phyloP scores from a whole-genome alignment of 108 stramenopile genomes.

The Skeletonema potamos region DNA sequence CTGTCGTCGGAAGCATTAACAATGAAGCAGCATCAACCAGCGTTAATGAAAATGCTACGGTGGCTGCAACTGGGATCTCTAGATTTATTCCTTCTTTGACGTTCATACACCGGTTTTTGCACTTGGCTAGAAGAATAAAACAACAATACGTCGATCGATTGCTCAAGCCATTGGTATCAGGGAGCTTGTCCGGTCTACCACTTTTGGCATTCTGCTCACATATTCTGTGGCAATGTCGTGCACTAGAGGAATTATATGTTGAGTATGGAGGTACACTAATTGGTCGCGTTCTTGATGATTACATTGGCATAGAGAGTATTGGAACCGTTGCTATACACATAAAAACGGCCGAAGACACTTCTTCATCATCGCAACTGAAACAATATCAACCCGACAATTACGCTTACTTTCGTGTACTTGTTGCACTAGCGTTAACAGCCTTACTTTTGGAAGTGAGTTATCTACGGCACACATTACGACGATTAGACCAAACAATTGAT shows the following conservation, averaged over 20 bases:
- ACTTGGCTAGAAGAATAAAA: not conserved
- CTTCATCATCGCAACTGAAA: not conserved
- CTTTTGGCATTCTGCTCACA: conserved; percentile 55
- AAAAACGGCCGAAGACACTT: not conserved
- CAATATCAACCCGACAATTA: not conserved
- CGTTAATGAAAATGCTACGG: not conserved
- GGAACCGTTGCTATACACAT: conserved; percentile 7
- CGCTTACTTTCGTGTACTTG: conserved; percentile 32
- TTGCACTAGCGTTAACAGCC: conserved; percentile 27
- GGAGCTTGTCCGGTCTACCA: conserved; percentile 51
- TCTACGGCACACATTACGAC: conserved; percentile 8
- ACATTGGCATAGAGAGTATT: not conserved
- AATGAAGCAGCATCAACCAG: not conserved
- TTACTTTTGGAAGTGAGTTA: conserved; percentile 28
- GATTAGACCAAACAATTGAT: conserved; percentile 14
- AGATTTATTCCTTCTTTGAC: not conserved
- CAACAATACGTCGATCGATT: conserved; percentile 10
- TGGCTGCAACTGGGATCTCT: not conserved
- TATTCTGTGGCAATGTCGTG: conserved; percentile 67
- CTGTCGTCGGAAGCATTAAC: not conserved
- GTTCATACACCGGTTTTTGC: not conserved
- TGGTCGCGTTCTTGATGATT: conserved; percentile 10
- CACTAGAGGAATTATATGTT: conserved; percentile 50
- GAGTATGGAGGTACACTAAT: conserved; percentile 19
- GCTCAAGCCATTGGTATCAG: conserved; percentile 32